Evolutionary conservation across 108 stramenopile species (phyloP), one percentile per base, ranked within the genome.

Genomic region (Poteriospumella lacustris): DNA sequence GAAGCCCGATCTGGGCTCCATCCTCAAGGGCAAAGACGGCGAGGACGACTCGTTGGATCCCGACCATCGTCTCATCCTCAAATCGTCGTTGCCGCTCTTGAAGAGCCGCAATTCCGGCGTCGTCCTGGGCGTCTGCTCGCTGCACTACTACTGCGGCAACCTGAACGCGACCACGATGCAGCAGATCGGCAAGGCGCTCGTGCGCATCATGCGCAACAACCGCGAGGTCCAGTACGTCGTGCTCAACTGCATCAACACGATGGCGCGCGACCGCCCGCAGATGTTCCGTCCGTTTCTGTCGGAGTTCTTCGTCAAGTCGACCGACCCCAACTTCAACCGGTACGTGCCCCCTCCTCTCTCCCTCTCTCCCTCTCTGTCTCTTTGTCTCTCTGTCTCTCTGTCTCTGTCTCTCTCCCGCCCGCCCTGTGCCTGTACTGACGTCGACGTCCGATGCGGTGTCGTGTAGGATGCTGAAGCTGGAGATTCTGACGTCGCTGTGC

Each of bases 211-310:
- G 81, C 91, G 94, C 15, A 92, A 90, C 75, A 82, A 87, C 43
- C 87, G 96, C 44, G 98, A 99, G 85, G 93, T 97, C 78, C 95
- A 96, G 87, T 97, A 94, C 84, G 90, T 96, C 24, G 95, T 96
- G 26, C 85, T 99, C 68, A 89, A 89, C 0, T 89, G 91, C 42
- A 97, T 99, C 81, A 85, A 89, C 36, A 88, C 87, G n/a, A 80
- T 99, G 77, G 96, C 93, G 19, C 59, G 68, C 41, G 91, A 95
- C 72, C 90, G 90, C 75, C 96, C 98, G 19, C 90, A 90, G 59
- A 91, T 95, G 24, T 99, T 99, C 84, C 88, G 90, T n/a, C 95
- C 93, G 5, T 95, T 92, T 84, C 81, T 99, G 68, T 73, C 85
- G 58, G 94, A 97, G 68, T 97, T 99, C 80, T 97, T 96, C 76